A percentile compares a stretch with the other conserved stretches of the same genome.
Conservation (phyloP, 257 asterid species). For the Solanum lignicaule region DNA sequence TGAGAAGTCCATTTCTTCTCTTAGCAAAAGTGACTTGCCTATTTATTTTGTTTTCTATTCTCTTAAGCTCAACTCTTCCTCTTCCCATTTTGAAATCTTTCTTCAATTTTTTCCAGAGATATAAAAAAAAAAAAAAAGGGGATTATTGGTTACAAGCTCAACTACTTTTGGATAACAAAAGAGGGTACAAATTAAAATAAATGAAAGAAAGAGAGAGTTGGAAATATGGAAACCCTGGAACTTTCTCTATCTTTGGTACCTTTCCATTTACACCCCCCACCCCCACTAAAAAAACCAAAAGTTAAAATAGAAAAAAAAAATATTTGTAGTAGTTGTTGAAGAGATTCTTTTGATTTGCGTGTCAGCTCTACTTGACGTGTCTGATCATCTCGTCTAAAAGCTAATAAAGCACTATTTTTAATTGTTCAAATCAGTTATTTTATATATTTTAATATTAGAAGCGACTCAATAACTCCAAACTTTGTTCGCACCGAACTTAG, state of each 20-base stretch:
- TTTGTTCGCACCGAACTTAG: neutral
- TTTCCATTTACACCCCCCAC: neutral
- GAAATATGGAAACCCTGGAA: slow-evolving; percentile 20
- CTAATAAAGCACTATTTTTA: neutral
- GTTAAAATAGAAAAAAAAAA: neutral
- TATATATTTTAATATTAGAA: neutral
- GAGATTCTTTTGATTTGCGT: too few relatives aligned
- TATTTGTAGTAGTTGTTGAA: too few relatives aligned
- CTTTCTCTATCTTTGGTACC: slow-evolving; percentile 12
- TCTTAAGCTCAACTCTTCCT: slow-evolving; percentile 17
- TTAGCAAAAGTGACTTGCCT: slow-evolving; percentile 31
- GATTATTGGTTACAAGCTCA: slow-evolving; percentile 3
- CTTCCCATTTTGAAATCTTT: slow-evolving; percentile 4
- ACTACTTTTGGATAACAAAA: slow-evolving; percentile 6
- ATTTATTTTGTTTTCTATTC: slow-evolving; percentile 30
- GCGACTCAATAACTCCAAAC: neutral
- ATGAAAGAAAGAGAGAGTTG: neutral
- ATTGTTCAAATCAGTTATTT: neutral
- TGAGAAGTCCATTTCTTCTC: slow-evolving; percentile 32
- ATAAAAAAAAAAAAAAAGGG: too few relatives aligned
- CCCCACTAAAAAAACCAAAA: neutral
- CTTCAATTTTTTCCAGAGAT: neutral
- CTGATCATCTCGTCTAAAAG: too few relatives aligned
- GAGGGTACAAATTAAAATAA: slow-evolving; percentile 1
- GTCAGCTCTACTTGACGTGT: neutral